Percentiles rank a stretch among this genome's conserved stretches.
Conservation (phyloP, 495 filamentous ascomycete genomes). For the Hypoxylon lienhwacheense region DNA sequence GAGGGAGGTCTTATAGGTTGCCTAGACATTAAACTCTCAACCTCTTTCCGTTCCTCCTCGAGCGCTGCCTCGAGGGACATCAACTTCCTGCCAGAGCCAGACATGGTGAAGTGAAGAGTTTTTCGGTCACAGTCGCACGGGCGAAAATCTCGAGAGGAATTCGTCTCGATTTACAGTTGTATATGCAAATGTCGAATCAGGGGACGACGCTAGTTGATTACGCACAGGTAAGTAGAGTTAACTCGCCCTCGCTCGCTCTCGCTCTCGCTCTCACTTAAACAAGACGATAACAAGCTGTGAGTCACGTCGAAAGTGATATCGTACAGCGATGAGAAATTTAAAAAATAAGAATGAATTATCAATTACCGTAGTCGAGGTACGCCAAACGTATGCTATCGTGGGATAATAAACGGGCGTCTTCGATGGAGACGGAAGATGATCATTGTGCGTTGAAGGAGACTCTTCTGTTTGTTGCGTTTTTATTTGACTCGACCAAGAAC, state of each 20-base stretch:
- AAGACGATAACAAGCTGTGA: background rate
- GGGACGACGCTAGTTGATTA: too few species aligned
- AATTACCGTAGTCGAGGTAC: conserved; percentile 17
- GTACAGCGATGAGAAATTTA: background rate
- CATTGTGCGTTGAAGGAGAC: conserved; percentile 34
- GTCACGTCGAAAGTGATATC: background rate
- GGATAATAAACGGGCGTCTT: conserved; percentile 42
- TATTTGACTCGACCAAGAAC: conserved; percentile 20
- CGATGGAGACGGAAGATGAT: conserved; percentile 32
- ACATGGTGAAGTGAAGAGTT: conserved; percentile 17
- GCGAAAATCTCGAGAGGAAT: background rate
- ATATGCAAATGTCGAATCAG: too few species aligned
- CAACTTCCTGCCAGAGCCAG: conserved; percentile 27
- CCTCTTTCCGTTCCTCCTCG: conserved; percentile 72
- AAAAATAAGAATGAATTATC: background rate
- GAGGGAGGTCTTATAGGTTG: conserved; percentile 42
- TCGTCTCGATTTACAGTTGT: conserved; percentile 6
- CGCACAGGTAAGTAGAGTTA: too few species aligned
- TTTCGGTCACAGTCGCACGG: background rate
- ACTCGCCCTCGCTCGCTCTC: too few species aligned
- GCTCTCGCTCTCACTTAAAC: too few species aligned
- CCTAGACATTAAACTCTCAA: conserved; percentile 62
- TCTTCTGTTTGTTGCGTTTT: conserved; percentile 22
- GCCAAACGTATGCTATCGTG: conserved; percentile 37
- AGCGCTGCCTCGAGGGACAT: conserved; percentile 72